Evolutionary conservation across 2,329 filamentous ascomycete species (phyloP), one percentile per base, ranked within the genome.

Genomic region (Didymella exigua): DNA sequence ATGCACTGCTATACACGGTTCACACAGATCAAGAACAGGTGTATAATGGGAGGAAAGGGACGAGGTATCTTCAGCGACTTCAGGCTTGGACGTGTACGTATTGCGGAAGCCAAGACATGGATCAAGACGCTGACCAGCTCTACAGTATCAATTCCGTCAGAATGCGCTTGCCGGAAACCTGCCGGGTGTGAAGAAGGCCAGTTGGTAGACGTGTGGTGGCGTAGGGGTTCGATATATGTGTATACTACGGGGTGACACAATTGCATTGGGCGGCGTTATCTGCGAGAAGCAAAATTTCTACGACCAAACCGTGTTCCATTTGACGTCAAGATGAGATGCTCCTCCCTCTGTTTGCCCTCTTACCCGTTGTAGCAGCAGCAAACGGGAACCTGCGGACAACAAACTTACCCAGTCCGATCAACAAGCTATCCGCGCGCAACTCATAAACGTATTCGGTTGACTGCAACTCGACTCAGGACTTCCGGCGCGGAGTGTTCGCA

Each of bases 1-100:
- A 97, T 98, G 93, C 93, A 97, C 80, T 87, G 86, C 81, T 98
- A 98, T 78, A 98, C 95, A 30, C 85, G 93, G 58, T 86, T 91
- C 54, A 96, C 93, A 44, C 93, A 97, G 81, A 93, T 99, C 75
- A 88, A 89, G 76, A 98, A 97, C 78, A 82, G 95, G 65, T 99
- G 95, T 80, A 88, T 96, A 48, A 84, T 93, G 74, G 92, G 92
- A 63, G 95, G 95, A n/a, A 92, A 91, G 75, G 89, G 89, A 16
- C 84, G 91, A 65, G 91, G 92, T 88, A 83, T 99, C n/a, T 82
- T 98, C 63, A 86, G 91, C 53, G 93, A 95, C 72, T 99, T 99
- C 71, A 91, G 92, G 77, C 84, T 99, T 83, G 87, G 89, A 55
- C 85, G 93, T 80, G 93, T 98, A 84, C 74, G 91, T 62, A 10